Evolutionary conservation across 176 grass and related monocot species (phyloP).

Genomic region (Phyllostachys edulis): DNA sequence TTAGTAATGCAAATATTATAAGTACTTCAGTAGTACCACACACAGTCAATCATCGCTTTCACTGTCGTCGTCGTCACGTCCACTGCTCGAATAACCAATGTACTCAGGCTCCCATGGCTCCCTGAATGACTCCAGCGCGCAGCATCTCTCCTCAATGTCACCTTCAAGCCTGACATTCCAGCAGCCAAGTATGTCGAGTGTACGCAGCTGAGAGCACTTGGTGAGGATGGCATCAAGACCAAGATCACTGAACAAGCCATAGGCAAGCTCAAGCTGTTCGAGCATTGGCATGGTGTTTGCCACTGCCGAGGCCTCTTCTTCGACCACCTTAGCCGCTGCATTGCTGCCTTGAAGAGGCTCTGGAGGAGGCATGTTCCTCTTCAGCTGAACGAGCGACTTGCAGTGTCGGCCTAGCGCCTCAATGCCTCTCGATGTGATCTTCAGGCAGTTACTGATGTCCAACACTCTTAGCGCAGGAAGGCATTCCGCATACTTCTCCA

Average conservation of each 20-base stretch:
- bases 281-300: conserved; percentile 48
- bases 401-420: conserved; percentile 48
- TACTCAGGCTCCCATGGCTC: conserved; percentile 56
- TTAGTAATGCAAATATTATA: no score
- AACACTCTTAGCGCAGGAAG: conserved; percentile 42
- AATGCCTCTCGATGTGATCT: conserved; percentile 48
- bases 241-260: conserved; percentile 49
- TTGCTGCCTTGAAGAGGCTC: conserved; percentile 4
- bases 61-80: no score
- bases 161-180: conserved; percentile 47
- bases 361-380: conserved; percentile 60
- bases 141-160: conserved; percentile 40
- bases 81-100: conserved; percentile 21
- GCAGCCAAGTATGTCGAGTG: conserved; percentile 52
- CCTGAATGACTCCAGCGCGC: conserved; percentile 37
- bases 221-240: conserved; percentile 45
- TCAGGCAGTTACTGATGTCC: conserved; percentile 54
- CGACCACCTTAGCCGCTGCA: conserved; percentile 20
- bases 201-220: conserved; percentile 29
- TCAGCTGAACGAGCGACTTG: conserved; percentile 49
- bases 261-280: conserved; percentile 51
- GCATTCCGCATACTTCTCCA: conserved; percentile 34
- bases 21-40: no score
- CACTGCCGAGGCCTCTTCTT: conserved; percentile 43
- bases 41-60: no score